Evolutionary conservation across 805 yeast genomes (phyloP).

Genomic region (Cephaloascus albidus): DNA sequence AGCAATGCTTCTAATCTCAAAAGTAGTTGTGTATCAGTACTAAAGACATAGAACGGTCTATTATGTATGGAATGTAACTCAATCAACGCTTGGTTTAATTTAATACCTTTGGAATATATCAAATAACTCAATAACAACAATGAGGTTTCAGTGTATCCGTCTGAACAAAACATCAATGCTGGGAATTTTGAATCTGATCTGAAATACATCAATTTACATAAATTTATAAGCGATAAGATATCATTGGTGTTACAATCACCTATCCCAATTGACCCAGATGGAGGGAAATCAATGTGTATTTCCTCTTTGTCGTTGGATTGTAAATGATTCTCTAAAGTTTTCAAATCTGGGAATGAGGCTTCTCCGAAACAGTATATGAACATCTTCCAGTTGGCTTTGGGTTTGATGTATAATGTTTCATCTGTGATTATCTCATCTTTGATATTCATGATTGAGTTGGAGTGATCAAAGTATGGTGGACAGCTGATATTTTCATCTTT

Average conservation of each 20-base stretch:
- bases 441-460: too few species aligned
- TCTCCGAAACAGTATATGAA: constrained; percentile 54
- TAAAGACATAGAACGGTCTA: constrained; percentile 80
- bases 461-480: too few species aligned
- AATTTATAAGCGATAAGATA: constrained; percentile 52
- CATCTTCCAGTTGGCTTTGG: constrained; percentile 44
- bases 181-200: constrained; percentile 25
- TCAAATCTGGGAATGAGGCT: constrained; percentile 39
- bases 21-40: constrained; percentile 60
- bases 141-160: constrained; percentile 89
- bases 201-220: constrained; percentile 58
- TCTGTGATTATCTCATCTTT: too few species aligned
- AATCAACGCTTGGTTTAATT: constrained; percentile 57
- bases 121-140: constrained; percentile 62
- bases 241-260: constrained; percentile 61
- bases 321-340: constrained; percentile 20
- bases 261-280: constrained; percentile 74
- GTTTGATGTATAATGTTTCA: constrained; percentile 14
- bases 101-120: constrained; percentile 55
- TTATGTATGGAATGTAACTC: constrained; percentile 53
- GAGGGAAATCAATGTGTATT: constrained; percentile 55
- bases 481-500: too few species aligned
- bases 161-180: constrained; percentile 66
- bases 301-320: constrained; percentile 1
- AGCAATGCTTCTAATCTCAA: constrained; percentile 56